Evolutionary conservation across 306 rosid genomes (phyloP).

Genomic region (Clitoria ternatea): DNA sequence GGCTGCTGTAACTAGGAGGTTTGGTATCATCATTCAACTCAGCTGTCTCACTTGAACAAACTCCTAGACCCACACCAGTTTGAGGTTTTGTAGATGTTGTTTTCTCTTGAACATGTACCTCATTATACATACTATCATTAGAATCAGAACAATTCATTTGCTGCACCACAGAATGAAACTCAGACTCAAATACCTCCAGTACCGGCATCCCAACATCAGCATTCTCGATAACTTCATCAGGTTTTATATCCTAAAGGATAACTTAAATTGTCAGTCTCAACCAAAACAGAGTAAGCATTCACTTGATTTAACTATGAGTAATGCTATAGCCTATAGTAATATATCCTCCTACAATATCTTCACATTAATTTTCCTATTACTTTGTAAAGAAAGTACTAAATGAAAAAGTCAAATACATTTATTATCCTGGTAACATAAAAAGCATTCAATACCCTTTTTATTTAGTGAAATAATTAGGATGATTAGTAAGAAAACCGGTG

Average conservation of each 20-base stretch:
- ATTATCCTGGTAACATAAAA: neutral
- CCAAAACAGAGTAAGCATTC: neutral
- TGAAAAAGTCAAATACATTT: neutral
- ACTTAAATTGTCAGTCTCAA: conserved; percentile 18
- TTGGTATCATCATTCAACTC: conserved; percentile 27
- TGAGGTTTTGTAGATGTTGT: conserved; percentile 28
- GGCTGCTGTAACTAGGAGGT: conserved; percentile 31
- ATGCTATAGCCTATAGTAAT: neutral
- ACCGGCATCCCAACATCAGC: conserved; percentile 33
- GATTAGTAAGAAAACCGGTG: neutral
- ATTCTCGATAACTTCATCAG: neutral
- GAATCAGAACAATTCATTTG: conserved; percentile 28
- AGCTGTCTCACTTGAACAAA: conserved; percentile 36
- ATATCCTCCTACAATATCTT: neutral
- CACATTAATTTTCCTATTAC: neutral
- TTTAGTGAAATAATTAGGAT: neutral
- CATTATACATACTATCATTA: conserved; percentile 19
- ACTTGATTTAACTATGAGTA: neutral
- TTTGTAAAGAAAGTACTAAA: neutral
- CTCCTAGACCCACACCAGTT: conserved; percentile 29
- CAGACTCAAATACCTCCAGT: conserved; percentile 32
- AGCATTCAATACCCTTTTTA: neutral
- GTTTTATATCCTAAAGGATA: conserved; percentile 27
- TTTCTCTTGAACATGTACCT: conserved; percentile 33
- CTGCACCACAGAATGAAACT: conserved; percentile 31